phyloP scores from a whole-genome alignment of 2,329 filamentous ascomycete species.

The Xylaria digitata region DNA sequence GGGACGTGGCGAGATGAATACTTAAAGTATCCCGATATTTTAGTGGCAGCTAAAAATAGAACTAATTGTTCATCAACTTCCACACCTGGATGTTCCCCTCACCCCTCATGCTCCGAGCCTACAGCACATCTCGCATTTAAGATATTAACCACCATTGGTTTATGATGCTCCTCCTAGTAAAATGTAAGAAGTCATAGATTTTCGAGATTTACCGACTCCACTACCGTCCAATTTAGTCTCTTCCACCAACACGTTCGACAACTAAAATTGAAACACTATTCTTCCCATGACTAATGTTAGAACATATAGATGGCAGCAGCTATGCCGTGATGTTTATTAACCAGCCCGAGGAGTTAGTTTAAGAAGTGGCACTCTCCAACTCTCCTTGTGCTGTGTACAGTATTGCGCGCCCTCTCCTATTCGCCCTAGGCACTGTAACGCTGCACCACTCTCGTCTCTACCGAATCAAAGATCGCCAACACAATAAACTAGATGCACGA shows the following conservation, averaged over 20 bases:
- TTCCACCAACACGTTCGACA: not conserved
- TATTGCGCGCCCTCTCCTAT: slow-evolving; percentile 14
- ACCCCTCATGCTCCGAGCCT: not conserved
- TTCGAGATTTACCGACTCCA: not conserved
- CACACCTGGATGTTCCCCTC: not conserved
- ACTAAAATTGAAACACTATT: not conserved
- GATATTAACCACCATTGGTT: not conserved
- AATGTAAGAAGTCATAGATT: not conserved
- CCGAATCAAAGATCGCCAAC: slow-evolving; percentile 38
- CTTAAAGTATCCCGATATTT: not conserved
- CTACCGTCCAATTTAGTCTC: no score
- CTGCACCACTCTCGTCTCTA: slow-evolving; percentile 20
- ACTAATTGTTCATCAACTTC: slow-evolving; percentile 9
- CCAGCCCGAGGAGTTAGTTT: slow-evolving; percentile 11
- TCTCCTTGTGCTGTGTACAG: not conserved
- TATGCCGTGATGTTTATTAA: no score
- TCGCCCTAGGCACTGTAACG: slow-evolving; percentile 19
- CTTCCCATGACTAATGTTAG: not conserved
- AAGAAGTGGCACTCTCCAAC: slow-evolving; percentile 7
- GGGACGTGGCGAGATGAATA: not conserved
- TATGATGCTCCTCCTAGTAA: not conserved
- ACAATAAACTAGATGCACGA: slow-evolving; percentile 38
- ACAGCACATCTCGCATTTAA: not conserved
- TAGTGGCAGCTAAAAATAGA: slow-evolving; percentile 25
- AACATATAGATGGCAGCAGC: not conserved